Evolutionary conservation across 2,329 filamentous ascomycete species (phyloP).

Genomic region (Neocatenulostroma microsporum): DNA sequence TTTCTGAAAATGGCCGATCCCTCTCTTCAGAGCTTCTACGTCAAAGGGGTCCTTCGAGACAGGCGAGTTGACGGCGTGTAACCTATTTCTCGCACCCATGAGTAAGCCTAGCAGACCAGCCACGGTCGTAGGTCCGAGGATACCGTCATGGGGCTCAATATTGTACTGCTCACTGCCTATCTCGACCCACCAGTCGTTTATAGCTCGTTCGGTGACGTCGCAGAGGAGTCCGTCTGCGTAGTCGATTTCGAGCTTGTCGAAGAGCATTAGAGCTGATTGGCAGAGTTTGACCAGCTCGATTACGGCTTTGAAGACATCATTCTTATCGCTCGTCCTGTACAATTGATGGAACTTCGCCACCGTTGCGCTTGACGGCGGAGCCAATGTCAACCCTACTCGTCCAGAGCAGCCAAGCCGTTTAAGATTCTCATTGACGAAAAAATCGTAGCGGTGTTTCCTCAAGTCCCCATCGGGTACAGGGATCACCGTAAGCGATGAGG

Average conservation of each 20-base stretch:
- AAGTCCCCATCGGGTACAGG: conserved; percentile 80
- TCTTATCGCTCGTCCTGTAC: conserved; percentile 77
- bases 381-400: conserved; percentile 73
- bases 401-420: conserved; percentile 91
- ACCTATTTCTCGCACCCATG: conserved; percentile 80
- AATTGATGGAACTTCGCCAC: conserved; percentile 87
- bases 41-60: conserved; percentile 91
- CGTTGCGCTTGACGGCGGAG: conserved; percentile 69
- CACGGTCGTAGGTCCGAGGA: conserved; percentile 85
- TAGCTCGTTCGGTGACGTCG: conserved; percentile 81
- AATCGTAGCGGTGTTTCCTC: conserved; percentile 67
- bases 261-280: conserved; percentile 79
- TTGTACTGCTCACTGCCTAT: conserved; percentile 89
- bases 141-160: conserved; percentile 84
- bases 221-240: conserved; percentile 90
- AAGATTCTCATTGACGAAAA: conserved; percentile 89
- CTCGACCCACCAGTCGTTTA: conserved; percentile 94
- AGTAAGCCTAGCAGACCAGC: conserved; percentile 78
- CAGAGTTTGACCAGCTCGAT: conserved; percentile 85
- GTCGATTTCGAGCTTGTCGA: conserved; percentile 76
- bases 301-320: conserved; percentile 69
- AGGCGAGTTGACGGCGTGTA: conserved; percentile 76
- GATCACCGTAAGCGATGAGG: conserved; percentile 87
- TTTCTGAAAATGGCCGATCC: conserved; percentile 84
- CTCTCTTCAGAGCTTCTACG: conserved; percentile 69